These are phyloP conservation scores for Fonsecaea erecta DNA, from an alignment of 2,329 filamentous ascomycete genomes.

Conservation along the genomic window DNA sequence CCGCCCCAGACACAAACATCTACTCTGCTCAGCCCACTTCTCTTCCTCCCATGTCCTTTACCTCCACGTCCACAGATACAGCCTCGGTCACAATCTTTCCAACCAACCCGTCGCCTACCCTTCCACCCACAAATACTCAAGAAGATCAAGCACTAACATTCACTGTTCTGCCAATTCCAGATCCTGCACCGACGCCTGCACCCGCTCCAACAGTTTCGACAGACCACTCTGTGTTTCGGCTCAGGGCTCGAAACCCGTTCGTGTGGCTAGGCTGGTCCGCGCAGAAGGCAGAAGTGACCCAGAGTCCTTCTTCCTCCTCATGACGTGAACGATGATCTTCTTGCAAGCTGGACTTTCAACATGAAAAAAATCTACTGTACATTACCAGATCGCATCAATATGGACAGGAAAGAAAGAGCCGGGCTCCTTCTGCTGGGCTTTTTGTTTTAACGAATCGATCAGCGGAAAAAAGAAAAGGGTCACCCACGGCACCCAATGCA, in stretches of 20 bases:
- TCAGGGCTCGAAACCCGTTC: conserved; percentile 14
- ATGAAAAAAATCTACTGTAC: background rate
- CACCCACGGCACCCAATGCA: background rate
- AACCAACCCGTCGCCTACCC: background rate
- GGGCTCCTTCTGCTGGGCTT: background rate
- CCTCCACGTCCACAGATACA: conserved; percentile 8
- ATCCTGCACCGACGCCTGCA: background rate
- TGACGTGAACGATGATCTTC: background rate
- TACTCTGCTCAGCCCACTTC: background rate
- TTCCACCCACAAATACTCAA: background rate
- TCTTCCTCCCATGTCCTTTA: background rate
- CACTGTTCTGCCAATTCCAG: conserved; percentile 3
- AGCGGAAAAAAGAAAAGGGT: background rate
- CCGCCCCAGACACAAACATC: background rate
- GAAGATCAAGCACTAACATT: conserved; percentile 9
- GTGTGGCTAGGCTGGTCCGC: conserved; percentile 10
- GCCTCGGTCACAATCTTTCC: conserved; percentile 3
- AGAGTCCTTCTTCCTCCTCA: background rate
- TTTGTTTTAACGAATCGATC: background rate
- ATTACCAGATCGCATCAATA: background rate
- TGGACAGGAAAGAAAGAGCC: background rate
- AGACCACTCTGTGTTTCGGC: conserved; percentile 11
- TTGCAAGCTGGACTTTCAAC: background rate
- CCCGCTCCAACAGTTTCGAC: conserved; percentile 11
- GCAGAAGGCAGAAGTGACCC: conserved; percentile 3